Evolutionary conservation across 768 basidiomycete species (phyloP), one percentile per base, ranked within the genome.

Genomic region (Rubroboletus pulcherrimus): DNA sequence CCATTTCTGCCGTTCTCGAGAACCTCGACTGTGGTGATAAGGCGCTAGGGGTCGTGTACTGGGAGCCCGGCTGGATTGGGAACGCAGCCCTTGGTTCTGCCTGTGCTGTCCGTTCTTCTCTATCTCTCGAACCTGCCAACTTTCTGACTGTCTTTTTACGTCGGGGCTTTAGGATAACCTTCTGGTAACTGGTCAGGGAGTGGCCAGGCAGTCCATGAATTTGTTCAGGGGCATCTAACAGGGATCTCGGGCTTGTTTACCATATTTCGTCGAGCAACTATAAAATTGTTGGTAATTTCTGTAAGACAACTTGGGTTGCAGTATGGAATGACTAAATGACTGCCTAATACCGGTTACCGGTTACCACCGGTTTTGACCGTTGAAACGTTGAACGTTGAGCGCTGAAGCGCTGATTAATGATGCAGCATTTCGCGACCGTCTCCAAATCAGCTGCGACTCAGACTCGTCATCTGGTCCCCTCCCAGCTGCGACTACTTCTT

Each of bases 21-120:
- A 57, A 57, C 35, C 10, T 8, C 9, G 5, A 34, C 0, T 33
- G 34, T 42, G 34, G 39, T 40, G 37, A 51, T 33, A 63, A 51
- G 54, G 53, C 42, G 17, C n/a, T 64, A 17, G 58, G 43, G 31
- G 17, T 64, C 12, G 39, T 52, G n/a, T 54, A 57, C 37, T 64
- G 30, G 35, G 62, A 62, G n/a, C 53, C 56, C 9, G 45, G 39
- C 14, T 62, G 61, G 53, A 5, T 39, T 14, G 34, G 39, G 4
- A 64, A 63, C 15, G 10, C 54, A 1, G 24, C 14, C 15, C 7
- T 60, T 15, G 43, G 7, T 26, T 64, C 62, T 37, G 4, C 8
- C 12, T 63, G 62, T 12, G 5, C 39, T n/a, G 61, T 55, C 21
- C 9, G 61, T 63, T n/a, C 14, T 17, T 42, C 42, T 38, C 21